Base-by-base conservation (phyloP, 306 rosid species). In the Inga laurina region DNA sequence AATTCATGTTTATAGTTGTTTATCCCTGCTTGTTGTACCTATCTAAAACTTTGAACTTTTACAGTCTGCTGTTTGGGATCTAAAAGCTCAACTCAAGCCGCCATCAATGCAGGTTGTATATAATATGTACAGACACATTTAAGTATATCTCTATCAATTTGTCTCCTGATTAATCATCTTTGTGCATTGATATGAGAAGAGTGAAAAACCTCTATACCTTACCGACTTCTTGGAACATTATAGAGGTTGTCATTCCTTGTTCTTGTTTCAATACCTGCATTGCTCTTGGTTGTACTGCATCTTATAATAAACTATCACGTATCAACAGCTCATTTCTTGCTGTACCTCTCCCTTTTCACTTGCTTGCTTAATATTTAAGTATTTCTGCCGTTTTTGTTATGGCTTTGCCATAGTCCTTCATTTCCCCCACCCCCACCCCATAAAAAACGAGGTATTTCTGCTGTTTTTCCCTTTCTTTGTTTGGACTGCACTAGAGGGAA, bases 11-110 rank as follows among this genome's bases (percentile, higher is more conserved):
- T 73, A 13, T 10, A 52, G 46, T 59, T 15, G 2, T 37, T 45
- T 35, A 73, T 71, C 57, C 65, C 3, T 5, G 13, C 34, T 59
- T 77, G 68, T 79, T 76, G 6, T 61, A 54, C 19, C 56, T 76
- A 24, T 73, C 69, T 83, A 72, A 79, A 32, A 22, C 59, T 45
- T 72, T 18, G 19, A 86, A 82, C 64, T 76, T 79, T 77, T 86
- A 73, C 90, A 95, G 97, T 90, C 95, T 85, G 97, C 97, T 73
- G 97, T 95, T 4, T 89, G 94, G 81, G 98, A 95, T 70, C 89
- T 95, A 79, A 93, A 85, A 90, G 92, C 92, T 54, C 97, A 95
- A 85, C 90, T 95, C 77, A 93, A 95, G 91, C 98, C 93, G 49
- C 93, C 97, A 76, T 91, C 98, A 71, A 91, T 95, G 97, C 98